A percentile compares a stretch with the other conserved stretches of the same genome.
phyloP scores from a whole-genome alignment of 306 rosid genomes.

The Prunus armeniaca region DNA sequence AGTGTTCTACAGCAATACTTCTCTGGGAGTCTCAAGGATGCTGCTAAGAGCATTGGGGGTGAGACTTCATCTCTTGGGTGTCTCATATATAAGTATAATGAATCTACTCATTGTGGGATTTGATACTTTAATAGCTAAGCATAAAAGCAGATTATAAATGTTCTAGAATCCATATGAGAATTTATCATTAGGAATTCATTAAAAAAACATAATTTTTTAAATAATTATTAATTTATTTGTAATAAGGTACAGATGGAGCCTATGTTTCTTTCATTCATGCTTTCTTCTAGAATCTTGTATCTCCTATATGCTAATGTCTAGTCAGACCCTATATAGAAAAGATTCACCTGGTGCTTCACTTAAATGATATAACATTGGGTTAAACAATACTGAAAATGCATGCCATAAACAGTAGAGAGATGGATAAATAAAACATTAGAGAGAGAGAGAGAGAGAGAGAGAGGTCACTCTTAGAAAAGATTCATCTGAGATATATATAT shows the following conservation, averaged over 20 bases:
- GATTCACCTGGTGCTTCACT: too few relatives aligned
- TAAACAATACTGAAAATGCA: too few relatives aligned
- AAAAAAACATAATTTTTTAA: background rate
- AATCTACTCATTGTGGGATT: slow-evolving; percentile 18
- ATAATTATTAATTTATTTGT: background rate
- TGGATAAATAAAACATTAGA: too few relatives aligned
- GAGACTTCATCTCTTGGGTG: slow-evolving; percentile 27
- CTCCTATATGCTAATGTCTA: background rate
- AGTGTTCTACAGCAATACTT: slow-evolving; percentile 82
- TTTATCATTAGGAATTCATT: background rate
- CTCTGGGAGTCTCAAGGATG: slow-evolving; percentile 94
- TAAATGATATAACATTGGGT: too few relatives aligned
- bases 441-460: too few relatives aligned
- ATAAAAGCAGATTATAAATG: background rate
- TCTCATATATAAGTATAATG: background rate
- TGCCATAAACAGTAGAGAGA: too few relatives aligned
- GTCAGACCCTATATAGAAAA: background rate
- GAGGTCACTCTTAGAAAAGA: too few relatives aligned
- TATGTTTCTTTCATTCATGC: background rate
- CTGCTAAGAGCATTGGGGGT: slow-evolving; percentile 90
- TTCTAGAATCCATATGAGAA: background rate
- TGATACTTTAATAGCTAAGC: slow-evolving; percentile 2
- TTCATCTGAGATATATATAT: too few relatives aligned
- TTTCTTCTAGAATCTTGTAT: background rate
- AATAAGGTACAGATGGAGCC: background rate